These are phyloP conservation scores for Kingdonia uniflora DNA, from an alignment of 164 flowering plant genomes.

Conservation along the genomic window DNA sequence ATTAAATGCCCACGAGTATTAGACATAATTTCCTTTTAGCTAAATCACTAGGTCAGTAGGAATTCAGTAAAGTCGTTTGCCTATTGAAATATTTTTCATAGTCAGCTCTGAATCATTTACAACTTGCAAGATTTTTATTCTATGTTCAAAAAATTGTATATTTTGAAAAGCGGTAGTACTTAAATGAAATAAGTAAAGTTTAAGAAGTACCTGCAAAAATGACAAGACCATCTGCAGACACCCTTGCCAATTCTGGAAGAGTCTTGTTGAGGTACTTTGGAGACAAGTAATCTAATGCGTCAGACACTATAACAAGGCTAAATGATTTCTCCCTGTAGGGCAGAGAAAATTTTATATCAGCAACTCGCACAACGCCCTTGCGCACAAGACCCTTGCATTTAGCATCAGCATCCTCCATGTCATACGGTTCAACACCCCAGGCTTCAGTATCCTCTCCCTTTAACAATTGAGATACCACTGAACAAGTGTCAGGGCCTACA, in stretches of 20 bases:
- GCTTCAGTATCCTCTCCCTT: slow-evolving; percentile 87
- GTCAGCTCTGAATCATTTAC: too few relatives aligned
- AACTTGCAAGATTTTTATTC: too few relatives aligned
- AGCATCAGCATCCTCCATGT: slow-evolving; percentile 71
- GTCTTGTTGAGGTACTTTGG: slow-evolving; percentile 87
- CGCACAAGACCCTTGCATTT: slow-evolving; percentile 68
- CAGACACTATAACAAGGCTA: slow-evolving; percentile 77
- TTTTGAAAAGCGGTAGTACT: too few relatives aligned
- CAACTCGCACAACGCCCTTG: slow-evolving; percentile 83
- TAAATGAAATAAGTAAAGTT: too few relatives aligned
- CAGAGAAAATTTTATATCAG: slow-evolving; percentile 88
- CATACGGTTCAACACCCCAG: slow-evolving; percentile 97
- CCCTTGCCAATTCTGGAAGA: slow-evolving; percentile 86
- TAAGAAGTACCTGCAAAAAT: slow-evolving; percentile 60
- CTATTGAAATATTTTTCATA: too few relatives aligned
- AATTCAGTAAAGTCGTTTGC: too few relatives aligned
- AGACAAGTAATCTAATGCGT: slow-evolving; percentile 88
- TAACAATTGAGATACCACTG: slow-evolving; percentile 61
- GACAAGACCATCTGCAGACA: slow-evolving; percentile 73
- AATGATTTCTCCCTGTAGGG: slow-evolving; percentile 81
- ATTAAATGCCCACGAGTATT: too few relatives aligned
- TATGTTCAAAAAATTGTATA: too few relatives aligned
- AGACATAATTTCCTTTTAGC: too few relatives aligned
- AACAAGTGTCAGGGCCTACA: slow-evolving; percentile 92
- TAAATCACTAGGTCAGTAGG: too few relatives aligned